Evolutionary conservation across 2,329 filamentous ascomycete genomes (phyloP), one percentile per base, ranked within the genome.

Genomic region (Pezicula rhizophila): DNA sequence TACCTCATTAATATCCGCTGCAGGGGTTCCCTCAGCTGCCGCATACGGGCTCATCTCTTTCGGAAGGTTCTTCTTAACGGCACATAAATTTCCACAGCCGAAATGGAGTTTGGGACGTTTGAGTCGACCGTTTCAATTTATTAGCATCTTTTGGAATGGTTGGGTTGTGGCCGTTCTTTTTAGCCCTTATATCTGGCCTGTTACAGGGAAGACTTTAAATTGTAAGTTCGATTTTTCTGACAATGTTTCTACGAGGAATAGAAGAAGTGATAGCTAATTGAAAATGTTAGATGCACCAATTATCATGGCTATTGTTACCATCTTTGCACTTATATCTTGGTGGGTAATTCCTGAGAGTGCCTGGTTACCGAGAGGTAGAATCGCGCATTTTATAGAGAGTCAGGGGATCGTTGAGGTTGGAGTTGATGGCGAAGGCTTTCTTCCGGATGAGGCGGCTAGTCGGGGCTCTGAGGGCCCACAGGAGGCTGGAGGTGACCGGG

Each of bases 31-130:
- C 5, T 76, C 73, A 3, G 72, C 73, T 1, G 74, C 74, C 0
- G 74, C 74, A 0, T 77, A 77, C 47, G 74, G 74, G 0, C 61
- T 77, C 2, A 77, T 77, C 49, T 76, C 71, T 37, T 64, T 77
- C 0, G 71, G 69, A 2, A 67, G 74, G 5, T 62, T 76, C 2
- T 61, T 76, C 42, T 60, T 74, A 8, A 77, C 74, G 0, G 72
- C 72, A 0, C 70, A 73, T 4, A 66, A 62, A 0, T 75, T 75
- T 28, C 72, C 71, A 2, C 72, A 71, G 50, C 69, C 72, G 0
- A 62, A 65, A 5, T 75, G 73, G 73, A 74, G 69, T 47, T 57
- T 75, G 7, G 72, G 73, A 0, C 59, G 61, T 1, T 60, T 61
- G 52, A 74, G 72, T 56, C 71, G 68, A 50, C 70, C 72, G 0